Percentiles rank a stretch among this genome's conserved stretches.
Evolutionary conservation across 2,329 filamentous ascomycete species (phyloP).

Genomic region (Aureobasidium sp.): DNA sequence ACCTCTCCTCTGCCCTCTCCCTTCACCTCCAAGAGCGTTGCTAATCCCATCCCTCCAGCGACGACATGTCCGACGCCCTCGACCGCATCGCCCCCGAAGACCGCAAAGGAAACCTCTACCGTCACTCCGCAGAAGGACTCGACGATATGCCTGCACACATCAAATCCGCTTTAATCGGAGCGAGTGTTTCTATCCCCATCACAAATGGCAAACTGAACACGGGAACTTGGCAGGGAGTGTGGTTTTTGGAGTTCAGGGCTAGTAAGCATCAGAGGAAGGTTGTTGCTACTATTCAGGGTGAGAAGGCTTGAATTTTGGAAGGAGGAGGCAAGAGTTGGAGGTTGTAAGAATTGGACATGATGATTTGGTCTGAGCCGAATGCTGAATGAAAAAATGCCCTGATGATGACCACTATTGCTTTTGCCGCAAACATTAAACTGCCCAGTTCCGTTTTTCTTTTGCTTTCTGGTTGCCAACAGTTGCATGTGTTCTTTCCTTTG

Average conservation of each 20-base stretch:
- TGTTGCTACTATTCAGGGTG: slow-evolving; percentile 89
- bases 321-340: neutral
- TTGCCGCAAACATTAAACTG: too few species aligned
- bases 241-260: slow-evolving; percentile 83
- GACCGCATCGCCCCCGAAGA: slow-evolving; percentile 85
- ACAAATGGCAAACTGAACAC: slow-evolving; percentile 67
- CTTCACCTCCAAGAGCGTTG: too few species aligned
- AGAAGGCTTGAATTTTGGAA: slow-evolving; percentile 43
- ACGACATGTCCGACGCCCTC: slow-evolving; percentile 88
- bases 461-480: too few species aligned
- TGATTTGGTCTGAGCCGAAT: too few species aligned
- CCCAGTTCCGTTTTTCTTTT: too few species aligned
- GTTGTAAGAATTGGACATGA: neutral
- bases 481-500: too few species aligned
- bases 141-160: slow-evolving; percentile 99
- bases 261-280: slow-evolving; percentile 70
- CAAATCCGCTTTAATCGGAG: slow-evolving; percentile 81
- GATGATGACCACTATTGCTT: too few species aligned
- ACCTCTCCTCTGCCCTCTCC: neutral
- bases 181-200: slow-evolving; percentile 86
- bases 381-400: too few species aligned
- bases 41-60: slow-evolving; percentile 19
- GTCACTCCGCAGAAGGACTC: slow-evolving; percentile 74
- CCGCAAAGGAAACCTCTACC: slow-evolving; percentile 56
- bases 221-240: slow-evolving; percentile 81